phyloP scores from a whole-genome alignment of 352 stramenopile species.

The Phytopythium boreale region DNA sequence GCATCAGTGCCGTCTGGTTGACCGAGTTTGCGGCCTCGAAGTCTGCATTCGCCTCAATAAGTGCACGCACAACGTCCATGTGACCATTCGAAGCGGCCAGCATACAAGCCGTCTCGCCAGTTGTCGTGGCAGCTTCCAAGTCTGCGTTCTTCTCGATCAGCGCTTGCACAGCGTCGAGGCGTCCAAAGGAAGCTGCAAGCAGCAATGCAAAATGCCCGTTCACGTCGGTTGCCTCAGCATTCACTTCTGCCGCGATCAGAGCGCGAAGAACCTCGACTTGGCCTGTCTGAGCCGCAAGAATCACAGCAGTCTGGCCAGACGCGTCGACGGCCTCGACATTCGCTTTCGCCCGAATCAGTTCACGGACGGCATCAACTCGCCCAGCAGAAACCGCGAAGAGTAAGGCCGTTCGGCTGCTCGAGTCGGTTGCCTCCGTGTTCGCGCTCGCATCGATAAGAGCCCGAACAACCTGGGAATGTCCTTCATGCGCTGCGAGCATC shows the following conservation, averaged over 20 bases:
- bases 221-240: not conserved
- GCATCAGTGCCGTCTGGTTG: not conserved
- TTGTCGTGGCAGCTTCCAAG: not conserved
- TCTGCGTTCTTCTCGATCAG: not conserved
- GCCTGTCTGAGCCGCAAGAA: not conserved
- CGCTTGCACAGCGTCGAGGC: not conserved
- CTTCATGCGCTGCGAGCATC: not conserved
- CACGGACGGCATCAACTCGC: not conserved
- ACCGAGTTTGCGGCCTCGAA: not conserved
- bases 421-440: not conserved
- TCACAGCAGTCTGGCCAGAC: not conserved
- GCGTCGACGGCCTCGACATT: not conserved
- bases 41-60: not conserved
- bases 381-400: not conserved
- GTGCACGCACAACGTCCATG: not conserved
- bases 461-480: not conserved
- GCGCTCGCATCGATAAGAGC: not conserved
- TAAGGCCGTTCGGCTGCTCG: not conserved
- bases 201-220: not conserved
- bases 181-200: not conserved
- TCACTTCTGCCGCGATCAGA: not conserved
- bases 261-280: not conserved
- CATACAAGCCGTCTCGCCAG: not conserved
- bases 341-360: not conserved
- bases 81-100: not conserved